Evolutionary conservation across 495 filamentous ascomycete species (phyloP).

Genomic region (Bacidia gigantensis): DNA sequence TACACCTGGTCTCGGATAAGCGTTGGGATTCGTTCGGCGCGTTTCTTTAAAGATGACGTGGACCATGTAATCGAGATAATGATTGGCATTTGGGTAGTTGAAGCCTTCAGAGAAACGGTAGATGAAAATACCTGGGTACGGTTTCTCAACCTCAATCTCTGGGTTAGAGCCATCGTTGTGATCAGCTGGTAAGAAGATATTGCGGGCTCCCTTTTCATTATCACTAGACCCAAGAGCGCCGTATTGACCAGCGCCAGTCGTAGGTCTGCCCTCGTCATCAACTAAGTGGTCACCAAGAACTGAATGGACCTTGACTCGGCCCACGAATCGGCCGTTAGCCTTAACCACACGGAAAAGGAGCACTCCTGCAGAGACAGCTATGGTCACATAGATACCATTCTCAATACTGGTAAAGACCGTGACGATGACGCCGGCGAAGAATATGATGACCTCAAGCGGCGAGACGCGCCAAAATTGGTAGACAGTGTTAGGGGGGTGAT

Average conservation of each 20-base stretch:
- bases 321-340: conserved; percentile 76
- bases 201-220: conserved; percentile 34
- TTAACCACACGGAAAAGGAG: conserved; percentile 77
- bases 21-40: conserved; percentile 56
- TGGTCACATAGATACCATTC: conserved; percentile 80
- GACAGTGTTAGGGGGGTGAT: conserved; percentile 89
- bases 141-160: conserved; percentile 58
- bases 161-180: conserved; percentile 88
- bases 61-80: conserved; percentile 75
- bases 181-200: conserved; percentile 82
- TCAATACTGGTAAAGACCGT: conserved; percentile 84
- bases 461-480: conserved; percentile 95
- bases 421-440: conserved; percentile 86
- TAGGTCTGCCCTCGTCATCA: conserved; percentile 42
- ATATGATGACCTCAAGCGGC: conserved; percentile 80
- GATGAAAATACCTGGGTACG: conserved; percentile 92
- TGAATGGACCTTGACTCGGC: conserved; percentile 78
- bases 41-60: conserved; percentile 60
- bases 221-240: conserved; percentile 15
- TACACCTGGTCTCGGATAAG: conserved; percentile 47
- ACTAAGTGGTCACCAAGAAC: conserved; percentile 71
- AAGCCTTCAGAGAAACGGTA: conserved; percentile 95
- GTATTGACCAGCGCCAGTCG: conserved; percentile 34
- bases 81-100: conserved; percentile 88
- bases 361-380: conserved; percentile 60